Base-by-base conservation (phyloP, 805 yeast species). In the Wickerhamiella spandovensis region DNA sequence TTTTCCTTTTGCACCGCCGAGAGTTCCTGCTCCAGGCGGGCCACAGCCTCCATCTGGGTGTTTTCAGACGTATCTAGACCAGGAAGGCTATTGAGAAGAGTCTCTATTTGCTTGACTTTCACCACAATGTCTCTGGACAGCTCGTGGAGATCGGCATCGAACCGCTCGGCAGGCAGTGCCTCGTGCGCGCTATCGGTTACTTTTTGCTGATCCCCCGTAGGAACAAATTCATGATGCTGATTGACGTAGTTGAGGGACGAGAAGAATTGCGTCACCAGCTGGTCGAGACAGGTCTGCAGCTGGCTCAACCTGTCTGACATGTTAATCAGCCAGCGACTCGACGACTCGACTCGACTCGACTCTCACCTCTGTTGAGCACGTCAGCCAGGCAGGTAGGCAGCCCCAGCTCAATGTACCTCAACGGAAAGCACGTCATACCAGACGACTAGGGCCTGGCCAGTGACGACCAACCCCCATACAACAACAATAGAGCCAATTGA, bases 271-370 rank as follows among this genome's bases (percentile, higher is more conserved):
- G 61, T 61, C 18, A 65, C 59, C 41, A 66, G 64, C 64, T 65
- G 88, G 64, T 89, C 97, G 37, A 89, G 70, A 58, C 96, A 86
- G 44, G 84, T 75, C 61, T 89, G 97, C 22, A 89, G 73, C 63
- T 89, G 97, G 1, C 96, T 86, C 37, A 89, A 71, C 61, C 96
- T 72, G 66, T 89, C 97, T 0, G 95, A 73, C 94, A 84, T 82
- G 30, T 22, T 43, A 22, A 43, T 22, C 45, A 23, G 45, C 9
- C 30, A 7, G 6, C 6, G 30, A 10, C 30, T 7, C 30, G 10
- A 25, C 9, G 30, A 25, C 30, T n/a, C n/a, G n/a, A n/a, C n/a
- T n/a, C n/a, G n/a, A n/a, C n/a, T n/a, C n/a, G n/a, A n/a, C n/a
- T n/a, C n/a, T n/a, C n/a, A n/a, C n/a, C n/a, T n/a, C n/a, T n/a